Base-by-base conservation (phyloP, 441 rosid species). In the Viola pubescens region DNA sequence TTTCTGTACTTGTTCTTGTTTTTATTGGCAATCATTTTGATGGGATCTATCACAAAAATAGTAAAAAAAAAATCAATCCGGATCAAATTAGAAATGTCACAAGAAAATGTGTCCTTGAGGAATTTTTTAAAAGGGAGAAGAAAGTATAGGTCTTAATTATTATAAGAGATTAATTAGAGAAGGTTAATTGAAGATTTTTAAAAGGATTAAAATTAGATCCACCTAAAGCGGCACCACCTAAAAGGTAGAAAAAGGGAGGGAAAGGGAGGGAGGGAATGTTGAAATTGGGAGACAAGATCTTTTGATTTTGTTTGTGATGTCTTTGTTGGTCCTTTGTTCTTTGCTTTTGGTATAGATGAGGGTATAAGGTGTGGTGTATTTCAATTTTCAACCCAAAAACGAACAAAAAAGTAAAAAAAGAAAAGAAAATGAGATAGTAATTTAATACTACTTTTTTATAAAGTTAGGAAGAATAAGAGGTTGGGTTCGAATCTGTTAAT, bases 221-320 rank as follows among this genome's bases (percentile, higher is more conserved):
- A 60, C 67, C 61, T 46, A 66, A 63, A 61, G 61, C 61, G 37
- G 56, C 52, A 52, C 50, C 49, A 64, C 51, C 6, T 61, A 56
- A 57, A 51, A 56, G 45, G 58, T 3, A 52, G 66, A 67, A 56
- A 49, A 56, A 19, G 44, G 66, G 59, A 48, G 52, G 26, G 19
- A 16, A 16, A 16, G 19, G 19, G 19, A 16, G 34, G 34, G 34
- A 26, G 34, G 34, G 34, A 60, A 73, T 73, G 73, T 74, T 74
- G 83, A 78, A 77, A 66, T 60, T 54, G 73, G 77, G 75, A 47
- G 75, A 74, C 79, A 67, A 61, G 11, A 69, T 75, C 80, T 71
- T 74, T 74, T 65, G 68, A 66, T 68, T 73, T 73, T 66, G 73
- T 64, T 62, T 52, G 62, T 64, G 4, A 59, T 73, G 75, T 70